A percentile compares a stretch with the other conserved stretches of the same genome.
These are phyloP conservation scores for Cytospora piceicola DNA, from an alignment of 2,329 filamentous ascomycete species.

Conservation along the genomic window DNA sequence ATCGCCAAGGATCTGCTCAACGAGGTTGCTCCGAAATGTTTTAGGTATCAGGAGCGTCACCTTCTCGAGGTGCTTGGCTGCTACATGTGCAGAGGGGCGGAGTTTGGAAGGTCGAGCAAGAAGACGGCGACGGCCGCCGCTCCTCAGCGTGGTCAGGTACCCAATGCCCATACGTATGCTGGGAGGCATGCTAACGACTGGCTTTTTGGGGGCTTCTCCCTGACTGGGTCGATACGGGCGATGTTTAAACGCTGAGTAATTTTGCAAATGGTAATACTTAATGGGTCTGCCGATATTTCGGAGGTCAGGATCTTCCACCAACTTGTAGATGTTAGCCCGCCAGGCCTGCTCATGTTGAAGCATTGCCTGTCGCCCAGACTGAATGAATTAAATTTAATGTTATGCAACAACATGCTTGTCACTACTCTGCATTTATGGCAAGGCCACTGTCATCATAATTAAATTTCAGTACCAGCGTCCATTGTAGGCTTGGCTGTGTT, in stretches of 20 bases:
- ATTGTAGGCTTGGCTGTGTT: too few species aligned
- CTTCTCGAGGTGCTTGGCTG: constrained; percentile 33
- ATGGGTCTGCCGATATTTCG: too few species aligned
- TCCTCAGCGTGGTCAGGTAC: constrained; percentile 13
- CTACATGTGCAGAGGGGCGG: constrained; percentile 39
- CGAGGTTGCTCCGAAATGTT: constrained; percentile 27
- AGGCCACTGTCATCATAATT: too few species aligned
- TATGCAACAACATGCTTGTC: neutral
- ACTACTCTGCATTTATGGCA: neutral
- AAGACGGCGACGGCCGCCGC: neutral
- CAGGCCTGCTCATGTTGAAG: too few species aligned
- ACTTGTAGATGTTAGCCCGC: too few species aligned
- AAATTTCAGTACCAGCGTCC: too few species aligned
- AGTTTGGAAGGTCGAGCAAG: constrained; percentile 23
- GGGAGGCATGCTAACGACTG: constrained; percentile 28
- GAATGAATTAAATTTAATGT: neutral
- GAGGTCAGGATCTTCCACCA: too few species aligned
- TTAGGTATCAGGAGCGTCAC: constrained; percentile 32
- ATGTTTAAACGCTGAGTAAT: constrained; percentile 14
- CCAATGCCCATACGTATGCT: constrained; percentile 27
- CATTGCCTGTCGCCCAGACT: too few species aligned
- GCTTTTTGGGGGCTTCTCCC: constrained; percentile 28
- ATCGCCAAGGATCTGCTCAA: constrained; percentile 29
- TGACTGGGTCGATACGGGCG: constrained; percentile 19
- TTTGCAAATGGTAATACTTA: too few species aligned